Percentiles rank a stretch among this genome's conserved stretches.
phyloP scores from a whole-genome alignment of 768 basidiomycete species.

The Hericium alpestre region DNA sequence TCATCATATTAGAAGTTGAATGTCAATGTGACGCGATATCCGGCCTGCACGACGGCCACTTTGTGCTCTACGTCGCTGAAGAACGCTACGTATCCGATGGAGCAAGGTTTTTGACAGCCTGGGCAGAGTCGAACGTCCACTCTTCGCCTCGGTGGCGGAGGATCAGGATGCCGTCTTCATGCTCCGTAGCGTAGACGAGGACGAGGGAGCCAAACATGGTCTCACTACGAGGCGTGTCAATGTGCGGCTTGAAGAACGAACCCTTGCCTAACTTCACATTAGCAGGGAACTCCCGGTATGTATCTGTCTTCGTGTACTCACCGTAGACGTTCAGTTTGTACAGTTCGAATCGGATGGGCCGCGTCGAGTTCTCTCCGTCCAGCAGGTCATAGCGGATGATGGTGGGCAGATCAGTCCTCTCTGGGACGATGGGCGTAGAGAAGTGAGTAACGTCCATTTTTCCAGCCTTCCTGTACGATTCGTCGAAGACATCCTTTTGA shows the following conservation, averaged over 20 bases:
- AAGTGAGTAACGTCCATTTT: conserved; percentile 32
- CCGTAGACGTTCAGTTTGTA: conserved; percentile 22
- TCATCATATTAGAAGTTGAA: conserved; percentile 27
- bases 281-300: not conserved
- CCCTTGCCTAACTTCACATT: not conserved
- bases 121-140: not conserved
- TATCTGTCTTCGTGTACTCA: not conserved
- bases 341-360: conserved; percentile 13
- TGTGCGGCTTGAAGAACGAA: conserved; percentile 19
- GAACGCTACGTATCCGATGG: conserved; percentile 31
- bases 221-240: conserved; percentile 16
- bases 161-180: conserved; percentile 20
- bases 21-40: conserved; percentile 33
- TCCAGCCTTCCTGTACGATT: conserved; percentile 34
- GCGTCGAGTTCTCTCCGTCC: conserved; percentile 10
- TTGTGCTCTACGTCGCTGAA: conserved; percentile 37
- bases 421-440: conserved; percentile 22
- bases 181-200: conserved; percentile 33
- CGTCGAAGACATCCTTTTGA: conserved; percentile 29
- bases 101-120: conserved; percentile 11
- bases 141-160: not conserved
- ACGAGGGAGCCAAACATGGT: conserved; percentile 31
- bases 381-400: conserved; percentile 13
- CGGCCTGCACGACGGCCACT: conserved; percentile 28
- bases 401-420: conserved; percentile 17